Conservation (phyloP, 208 protist species). For the Porcisia deanei region DNA sequence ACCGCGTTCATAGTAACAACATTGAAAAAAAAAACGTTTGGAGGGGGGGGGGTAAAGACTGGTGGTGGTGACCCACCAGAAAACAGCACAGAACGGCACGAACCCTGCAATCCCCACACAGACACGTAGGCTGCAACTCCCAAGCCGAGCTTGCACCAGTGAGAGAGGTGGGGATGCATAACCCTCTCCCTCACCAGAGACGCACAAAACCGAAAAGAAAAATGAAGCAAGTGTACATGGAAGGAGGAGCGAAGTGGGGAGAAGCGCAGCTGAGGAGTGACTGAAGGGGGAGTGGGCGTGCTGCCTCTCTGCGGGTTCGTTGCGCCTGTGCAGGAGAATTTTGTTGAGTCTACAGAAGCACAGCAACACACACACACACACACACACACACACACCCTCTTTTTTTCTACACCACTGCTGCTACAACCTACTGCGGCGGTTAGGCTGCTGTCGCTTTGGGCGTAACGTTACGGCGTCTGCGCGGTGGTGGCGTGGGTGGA, state of each 20-base stretch:
- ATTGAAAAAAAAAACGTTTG: too few relatives aligned
- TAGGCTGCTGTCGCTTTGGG: not conserved
- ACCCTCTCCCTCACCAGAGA: too few relatives aligned
- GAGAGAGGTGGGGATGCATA: too few relatives aligned
- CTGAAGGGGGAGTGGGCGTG: not conserved
- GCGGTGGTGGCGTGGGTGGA: constrained; percentile 31
- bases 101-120: too few relatives aligned
- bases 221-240: not conserved
- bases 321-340: not conserved
- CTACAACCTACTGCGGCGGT: not conserved
- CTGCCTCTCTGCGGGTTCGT: not conserved
- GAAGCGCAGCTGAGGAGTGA: not conserved
- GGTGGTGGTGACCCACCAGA: too few relatives aligned
- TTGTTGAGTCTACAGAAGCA: not conserved
- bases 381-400: not conserved
- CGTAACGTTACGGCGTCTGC: constrained; percentile 8
- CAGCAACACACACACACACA: not conserved
- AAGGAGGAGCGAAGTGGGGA: not conserved
- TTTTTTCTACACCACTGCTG: not conserved
- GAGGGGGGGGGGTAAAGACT: too few relatives aligned
- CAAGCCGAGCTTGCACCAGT: too few relatives aligned
- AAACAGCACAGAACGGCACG: too few relatives aligned
- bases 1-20: too few relatives aligned
- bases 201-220: too few relatives aligned
- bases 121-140: too few relatives aligned